Base-by-base conservation (phyloP, 768 basidiomycete species). In the Daedalea quercina region DNA sequence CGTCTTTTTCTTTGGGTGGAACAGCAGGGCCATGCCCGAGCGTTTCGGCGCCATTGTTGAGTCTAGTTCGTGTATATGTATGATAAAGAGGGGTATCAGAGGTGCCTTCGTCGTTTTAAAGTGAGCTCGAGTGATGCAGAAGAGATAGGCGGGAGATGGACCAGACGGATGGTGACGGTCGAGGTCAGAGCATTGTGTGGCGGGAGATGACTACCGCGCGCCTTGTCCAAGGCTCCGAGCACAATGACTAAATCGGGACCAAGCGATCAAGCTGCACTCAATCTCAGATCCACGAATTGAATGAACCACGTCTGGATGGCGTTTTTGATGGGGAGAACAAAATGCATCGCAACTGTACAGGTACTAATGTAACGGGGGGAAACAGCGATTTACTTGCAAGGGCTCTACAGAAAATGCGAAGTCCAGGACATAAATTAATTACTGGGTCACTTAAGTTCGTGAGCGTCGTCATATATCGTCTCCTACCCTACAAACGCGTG, bases 1-100 rank as follows among this genome's bases (percentile, higher is more conserved):
- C 23, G 73, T 65, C 57, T 72, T 75, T 71, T 83, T 85, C 73
- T 83, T 85, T 51, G 84, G 85, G 59, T 86, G 84, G 51, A 86
- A 84, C 56, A 87, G 76, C 24, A 55, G 44, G 23, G 11, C 41
- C 42, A 34, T 23, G 9, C 19, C 19, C 15, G 24, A 24, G 23
- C n/a, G 24, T 44, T 51, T 51, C 19, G 50, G 50, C 6, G 50
- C 50, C 50, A 51, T 50, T 13, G 35, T 26, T 41, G n/a, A 6
- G 19, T 51, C 42, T 34, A 22, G 17, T 41, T 17, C 6, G 37
- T 19, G 15, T 40, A 6, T 6, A 40, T 17, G 17, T 6, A 40
- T 19, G 15, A 3, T 7, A 6, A 31, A 40, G 15, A 15, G 37
- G 37, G 37, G 37, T 40, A 40, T 40, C 37, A 17, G 19, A 40